phyloP scores from a whole-genome alignment of 2,329 filamentous ascomycete genomes.

The Xylariaceae sp. region DNA sequence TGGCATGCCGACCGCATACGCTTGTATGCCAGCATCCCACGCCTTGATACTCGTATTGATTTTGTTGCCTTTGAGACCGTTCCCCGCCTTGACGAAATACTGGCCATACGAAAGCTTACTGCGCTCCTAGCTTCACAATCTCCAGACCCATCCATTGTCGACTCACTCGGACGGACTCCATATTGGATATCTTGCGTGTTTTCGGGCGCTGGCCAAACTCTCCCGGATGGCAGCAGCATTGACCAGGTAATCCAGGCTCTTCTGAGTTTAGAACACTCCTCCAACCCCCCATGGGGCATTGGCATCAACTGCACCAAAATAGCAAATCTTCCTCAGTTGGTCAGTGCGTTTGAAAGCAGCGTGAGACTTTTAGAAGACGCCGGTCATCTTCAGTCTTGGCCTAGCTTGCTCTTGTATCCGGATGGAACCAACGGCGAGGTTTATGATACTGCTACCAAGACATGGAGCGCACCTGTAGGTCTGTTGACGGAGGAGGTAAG shows the following conservation, averaged over 20 bases:
- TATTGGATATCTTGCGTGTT: constrained; percentile 72
- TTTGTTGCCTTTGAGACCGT: constrained; percentile 72
- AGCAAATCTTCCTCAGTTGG: constrained; percentile 62
- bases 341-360: constrained; percentile 61
- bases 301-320: constrained; percentile 75
- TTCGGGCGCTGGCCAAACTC: constrained; percentile 56
- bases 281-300: constrained; percentile 61
- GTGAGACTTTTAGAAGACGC: constrained; percentile 47
- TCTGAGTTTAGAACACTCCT: constrained; percentile 31
- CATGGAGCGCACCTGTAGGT: constrained; percentile 58
- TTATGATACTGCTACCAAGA: constrained; percentile 68
- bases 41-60: constrained; percentile 51
- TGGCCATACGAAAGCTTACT: constrained; percentile 59
- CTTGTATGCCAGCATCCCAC: constrained; percentile 54
- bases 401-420: constrained; percentile 68
- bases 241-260: constrained; percentile 48
- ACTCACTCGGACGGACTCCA: constrained; percentile 39
- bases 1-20: constrained; percentile 66
- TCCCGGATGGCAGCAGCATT: constrained; percentile 64
- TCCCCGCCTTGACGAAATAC: constrained; percentile 67
- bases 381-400: constrained; percentile 49
- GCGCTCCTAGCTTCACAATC: constrained; percentile 35
- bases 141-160: constrained; percentile 30
- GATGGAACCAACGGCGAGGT: constrained; percentile 73
- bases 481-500: constrained; percentile 35